phyloP scores from a whole-genome alignment of 148 eudicot species.

The Fagopyrum homotropicum region DNA sequence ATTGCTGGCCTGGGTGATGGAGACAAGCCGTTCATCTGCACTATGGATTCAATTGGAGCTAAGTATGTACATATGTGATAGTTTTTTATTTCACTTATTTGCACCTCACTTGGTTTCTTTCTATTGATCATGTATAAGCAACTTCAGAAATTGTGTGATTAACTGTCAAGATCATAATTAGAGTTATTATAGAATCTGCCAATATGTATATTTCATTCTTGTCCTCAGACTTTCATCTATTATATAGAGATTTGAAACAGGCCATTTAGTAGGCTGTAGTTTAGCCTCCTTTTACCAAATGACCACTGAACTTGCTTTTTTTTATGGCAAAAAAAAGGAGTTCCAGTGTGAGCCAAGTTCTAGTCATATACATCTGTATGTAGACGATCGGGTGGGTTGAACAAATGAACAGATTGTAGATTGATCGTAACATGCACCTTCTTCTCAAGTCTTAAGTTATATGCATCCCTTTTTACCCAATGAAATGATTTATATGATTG shows the following conservation, averaged over 20 bases:
- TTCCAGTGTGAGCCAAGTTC: no score
- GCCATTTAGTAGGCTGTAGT: no score
- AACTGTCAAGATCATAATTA: not conserved
- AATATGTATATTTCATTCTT: not conserved
- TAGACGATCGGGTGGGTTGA: not conserved
- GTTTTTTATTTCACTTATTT: not conserved
- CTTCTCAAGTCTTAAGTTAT: not conserved
- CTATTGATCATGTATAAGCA: not conserved
- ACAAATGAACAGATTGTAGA: not conserved
- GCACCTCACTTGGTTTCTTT: not conserved
- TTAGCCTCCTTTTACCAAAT: no score
- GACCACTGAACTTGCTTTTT: no score
- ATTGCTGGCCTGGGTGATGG: conserved; percentile 92
- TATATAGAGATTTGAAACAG: no score
- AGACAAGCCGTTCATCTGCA: conserved; percentile 95
- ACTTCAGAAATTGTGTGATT: not conserved
- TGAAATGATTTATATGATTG: not conserved
- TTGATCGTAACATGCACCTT: not conserved
- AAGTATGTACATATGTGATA: conserved; percentile 66
- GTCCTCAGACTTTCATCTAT: no score
- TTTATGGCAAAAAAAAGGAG: no score
- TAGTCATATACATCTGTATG: not conserved
- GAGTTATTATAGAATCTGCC: not conserved
- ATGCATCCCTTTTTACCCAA: not conserved
- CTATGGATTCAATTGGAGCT: conserved; percentile 98